Percentiles rank a stretch among this genome's conserved stretches.
These are phyloP conservation scores for Pseudocercospora vitis DNA, from an alignment of 2,329 filamentous ascomycete species.

Conservation along the genomic window DNA sequence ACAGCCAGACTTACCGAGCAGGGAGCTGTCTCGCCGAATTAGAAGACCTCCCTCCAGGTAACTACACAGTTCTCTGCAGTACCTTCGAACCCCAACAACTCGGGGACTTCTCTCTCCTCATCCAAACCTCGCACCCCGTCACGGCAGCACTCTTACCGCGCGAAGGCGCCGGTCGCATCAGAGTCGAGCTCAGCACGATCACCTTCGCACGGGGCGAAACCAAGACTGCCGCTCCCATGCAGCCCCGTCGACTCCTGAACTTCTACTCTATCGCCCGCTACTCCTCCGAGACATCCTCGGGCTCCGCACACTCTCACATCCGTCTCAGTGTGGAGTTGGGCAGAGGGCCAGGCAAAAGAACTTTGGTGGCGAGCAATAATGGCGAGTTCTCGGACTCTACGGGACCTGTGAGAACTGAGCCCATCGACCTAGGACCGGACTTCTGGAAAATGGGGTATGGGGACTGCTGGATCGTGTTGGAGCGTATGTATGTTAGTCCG, in stretches of 20 bases:
- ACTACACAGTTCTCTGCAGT: conserved; percentile 85
- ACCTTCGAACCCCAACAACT: conserved; percentile 82
- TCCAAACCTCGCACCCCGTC: conserved; percentile 64
- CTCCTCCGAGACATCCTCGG: conserved; percentile 25
- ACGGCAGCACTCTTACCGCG: conserved; percentile 62
- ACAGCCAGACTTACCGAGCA: conserved; percentile 85
- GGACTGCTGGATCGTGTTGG: conserved; percentile 77
- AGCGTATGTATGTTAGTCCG: conserved; percentile 66
- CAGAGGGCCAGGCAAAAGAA: conserved; percentile 65
- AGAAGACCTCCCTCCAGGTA: conserved; percentile 62
- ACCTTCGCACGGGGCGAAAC: conserved; percentile 53
- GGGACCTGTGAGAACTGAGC: conserved; percentile 64
- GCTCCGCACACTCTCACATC: conserved; percentile 49
- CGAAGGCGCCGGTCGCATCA: conserved; percentile 73
- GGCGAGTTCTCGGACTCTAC: conserved; percentile 69
- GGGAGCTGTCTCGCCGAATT: conserved; percentile 71
- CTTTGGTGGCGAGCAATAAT: conserved; percentile 66
- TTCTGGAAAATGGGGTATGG: conserved; percentile 44
- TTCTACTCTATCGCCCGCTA: conserved; percentile 34
- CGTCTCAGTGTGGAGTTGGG: conserved; percentile 73
- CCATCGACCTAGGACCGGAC: conserved; percentile 71
- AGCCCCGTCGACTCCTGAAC: conserved; percentile 51
- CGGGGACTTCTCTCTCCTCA: conserved; percentile 70
- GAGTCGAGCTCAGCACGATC: conserved; percentile 57
- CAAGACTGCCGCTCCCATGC: conserved; percentile 55